Conservation (phyloP, 306 rosid species). For the Lathyrus aphaca region DNA sequence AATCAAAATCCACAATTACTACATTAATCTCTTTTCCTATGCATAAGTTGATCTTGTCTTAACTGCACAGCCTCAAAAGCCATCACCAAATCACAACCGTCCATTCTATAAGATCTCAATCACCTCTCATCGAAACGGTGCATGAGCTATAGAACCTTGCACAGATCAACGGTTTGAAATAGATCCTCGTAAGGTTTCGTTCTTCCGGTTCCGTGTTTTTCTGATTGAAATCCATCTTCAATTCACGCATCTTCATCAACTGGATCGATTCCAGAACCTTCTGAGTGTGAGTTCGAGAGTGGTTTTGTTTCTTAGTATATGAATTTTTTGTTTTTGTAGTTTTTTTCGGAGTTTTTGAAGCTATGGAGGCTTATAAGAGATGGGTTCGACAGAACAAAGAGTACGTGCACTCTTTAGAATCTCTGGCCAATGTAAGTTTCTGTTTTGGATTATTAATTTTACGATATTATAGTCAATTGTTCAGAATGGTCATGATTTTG, state of each 20-base stretch:
- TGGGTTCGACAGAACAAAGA: conserved; percentile 92
- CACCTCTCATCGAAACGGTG: neutral
- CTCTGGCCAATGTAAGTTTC: conserved; percentile 84
- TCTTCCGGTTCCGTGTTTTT: conserved; percentile 6
- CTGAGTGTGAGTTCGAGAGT: neutral
- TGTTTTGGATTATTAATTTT: conserved; percentile 24
- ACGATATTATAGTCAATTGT: neutral
- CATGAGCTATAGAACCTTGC: neutral
- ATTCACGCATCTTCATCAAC: conserved; percentile 34
- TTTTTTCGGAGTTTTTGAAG: conserved; percentile 39
- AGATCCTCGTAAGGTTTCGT: conserved; percentile 15
- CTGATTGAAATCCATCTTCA: conserved; percentile 37
- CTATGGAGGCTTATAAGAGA: conserved; percentile 84
- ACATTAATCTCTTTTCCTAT: too few species aligned
- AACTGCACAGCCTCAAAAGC: neutral
- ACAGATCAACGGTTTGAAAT: conserved; percentile 26
- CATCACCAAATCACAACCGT: conserved; percentile 1
- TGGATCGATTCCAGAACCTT: conserved; percentile 35
- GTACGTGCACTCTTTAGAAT: conserved; percentile 80
- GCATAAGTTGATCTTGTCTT: too few species aligned
- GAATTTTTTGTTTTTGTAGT: conserved; percentile 1
- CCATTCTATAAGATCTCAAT: neutral
- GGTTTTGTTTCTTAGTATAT: neutral
- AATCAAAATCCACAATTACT: too few species aligned
- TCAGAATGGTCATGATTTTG: conserved; percentile 3